These are phyloP conservation scores for Taiwanofungus camphoratus DNA, from an alignment of 1,284 basidiomycete genomes.

Conservation along the genomic window DNA sequence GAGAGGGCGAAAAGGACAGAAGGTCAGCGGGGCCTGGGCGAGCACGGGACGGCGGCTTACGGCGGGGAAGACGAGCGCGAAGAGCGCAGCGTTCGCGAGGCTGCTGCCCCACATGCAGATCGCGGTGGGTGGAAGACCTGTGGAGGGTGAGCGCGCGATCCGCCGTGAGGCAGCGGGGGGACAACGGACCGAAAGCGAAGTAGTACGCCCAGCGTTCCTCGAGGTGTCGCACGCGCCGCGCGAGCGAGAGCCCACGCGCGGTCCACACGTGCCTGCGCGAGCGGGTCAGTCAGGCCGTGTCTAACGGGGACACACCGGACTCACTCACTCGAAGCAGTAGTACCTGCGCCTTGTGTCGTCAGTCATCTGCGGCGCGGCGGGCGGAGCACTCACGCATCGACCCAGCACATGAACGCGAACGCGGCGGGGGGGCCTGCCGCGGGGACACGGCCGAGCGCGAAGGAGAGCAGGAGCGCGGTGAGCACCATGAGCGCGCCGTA, in stretches of 20 bases:
- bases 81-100: constrained; percentile 71
- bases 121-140: constrained; percentile 59
- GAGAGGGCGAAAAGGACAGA: constrained; percentile 9
- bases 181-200: constrained; percentile 65
- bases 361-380: neutral
- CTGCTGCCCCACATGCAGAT: constrained; percentile 67
- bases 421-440: constrained; percentile 52
- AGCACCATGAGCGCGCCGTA: constrained; percentile 76
- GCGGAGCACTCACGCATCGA: constrained; percentile 63
- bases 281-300: too few species aligned
- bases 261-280: constrained; percentile 80
- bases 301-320: too few species aligned
- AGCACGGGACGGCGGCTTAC: too few species aligned
- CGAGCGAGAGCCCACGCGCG: constrained; percentile 61
- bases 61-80: constrained; percentile 72
- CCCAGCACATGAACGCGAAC: constrained; percentile 76
- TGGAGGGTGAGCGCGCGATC: neutral
- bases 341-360: constrained; percentile 44
- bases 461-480: constrained; percentile 68
- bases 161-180: constrained; percentile 2
- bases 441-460: constrained; percentile 58
- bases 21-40: too few species aligned
- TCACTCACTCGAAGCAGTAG: constrained; percentile 80
- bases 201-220: constrained; percentile 87
- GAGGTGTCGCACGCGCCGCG: constrained; percentile 62